Evolutionary conservation across 768 basidiomycete species (phyloP).

Genomic region (Lactarius sanguifluus): DNA sequence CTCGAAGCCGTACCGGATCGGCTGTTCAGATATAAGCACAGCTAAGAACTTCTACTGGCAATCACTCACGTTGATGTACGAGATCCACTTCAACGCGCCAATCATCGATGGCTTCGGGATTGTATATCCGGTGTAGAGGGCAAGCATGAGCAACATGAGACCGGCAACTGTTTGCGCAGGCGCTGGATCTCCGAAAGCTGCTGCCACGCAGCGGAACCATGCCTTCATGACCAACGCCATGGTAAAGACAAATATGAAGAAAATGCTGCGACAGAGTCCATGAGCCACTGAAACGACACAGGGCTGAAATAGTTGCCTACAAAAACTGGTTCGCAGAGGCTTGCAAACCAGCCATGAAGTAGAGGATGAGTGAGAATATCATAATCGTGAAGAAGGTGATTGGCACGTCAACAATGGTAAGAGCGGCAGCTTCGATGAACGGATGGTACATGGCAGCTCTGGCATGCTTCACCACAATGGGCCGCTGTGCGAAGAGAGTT

Average conservation of each 20-base stretch:
- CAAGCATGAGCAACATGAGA: conserved; percentile 52
- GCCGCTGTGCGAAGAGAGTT: conserved; percentile 53
- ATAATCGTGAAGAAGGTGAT: conserved; percentile 50
- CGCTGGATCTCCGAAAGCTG: conserved; percentile 56
- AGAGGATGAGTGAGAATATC: conserved; percentile 51
- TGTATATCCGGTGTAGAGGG: conserved; percentile 70
- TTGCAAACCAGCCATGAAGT: conserved; percentile 63
- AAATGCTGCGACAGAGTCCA: conserved; percentile 43
- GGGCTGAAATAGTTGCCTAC: conserved; percentile 40
- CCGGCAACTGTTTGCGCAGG: conserved; percentile 63
- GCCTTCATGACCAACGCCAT: conserved; percentile 69
- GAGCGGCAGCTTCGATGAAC: conserved; percentile 54
- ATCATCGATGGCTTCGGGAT: conserved; percentile 71
- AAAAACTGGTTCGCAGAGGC: conserved; percentile 60
- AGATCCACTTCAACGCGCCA: conserved; percentile 83
- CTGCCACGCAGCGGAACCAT: conserved; percentile 69
- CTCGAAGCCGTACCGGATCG: conserved; percentile 74
- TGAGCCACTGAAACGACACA: conserved; percentile 3
- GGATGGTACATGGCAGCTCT: conserved; percentile 64
- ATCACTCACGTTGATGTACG: conserved; percentile 55
- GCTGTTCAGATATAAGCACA: conserved; percentile 41
- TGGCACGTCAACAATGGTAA: conserved; percentile 62
- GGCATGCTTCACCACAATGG: conserved; percentile 57
- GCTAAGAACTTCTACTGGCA: conserved; percentile 12
- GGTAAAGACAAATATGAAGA: conserved; percentile 55